phyloP scores from a whole-genome alignment of 2,329 filamentous ascomycete genomes.

The Dendrostoma leiphaemia region DNA sequence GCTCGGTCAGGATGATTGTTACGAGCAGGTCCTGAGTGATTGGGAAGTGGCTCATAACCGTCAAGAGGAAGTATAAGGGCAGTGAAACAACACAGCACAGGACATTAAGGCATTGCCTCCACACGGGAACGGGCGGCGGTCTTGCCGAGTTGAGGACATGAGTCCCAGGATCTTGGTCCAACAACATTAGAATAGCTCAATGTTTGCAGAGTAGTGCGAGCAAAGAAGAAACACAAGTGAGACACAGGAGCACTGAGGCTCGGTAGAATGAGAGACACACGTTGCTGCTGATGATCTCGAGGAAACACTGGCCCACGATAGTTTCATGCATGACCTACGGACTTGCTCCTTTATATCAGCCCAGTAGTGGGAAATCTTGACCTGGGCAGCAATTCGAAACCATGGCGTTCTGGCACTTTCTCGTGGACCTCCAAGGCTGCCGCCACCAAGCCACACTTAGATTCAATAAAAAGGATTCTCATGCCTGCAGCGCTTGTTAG shows the following conservation, averaged over 20 bases:
- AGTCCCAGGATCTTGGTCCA: background rate
- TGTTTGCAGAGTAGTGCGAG: background rate
- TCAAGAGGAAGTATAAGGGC: constrained; percentile 24
- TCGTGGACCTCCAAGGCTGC: too few relatives aligned
- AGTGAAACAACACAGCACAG: constrained; percentile 26
- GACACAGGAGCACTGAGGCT: background rate
- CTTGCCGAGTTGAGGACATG: constrained; percentile 5
- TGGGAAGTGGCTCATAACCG: constrained; percentile 24
- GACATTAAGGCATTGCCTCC: constrained; percentile 25
- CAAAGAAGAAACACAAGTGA: background rate
- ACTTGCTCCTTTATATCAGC: too few relatives aligned
- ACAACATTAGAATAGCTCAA: background rate
- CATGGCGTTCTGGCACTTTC: too few relatives aligned
- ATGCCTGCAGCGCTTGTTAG: too few relatives aligned
- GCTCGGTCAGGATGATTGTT: constrained; percentile 27
- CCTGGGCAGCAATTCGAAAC: too few relatives aligned
- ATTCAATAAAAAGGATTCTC: too few relatives aligned
- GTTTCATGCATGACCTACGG: background rate
- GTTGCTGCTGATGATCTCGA: background rate
- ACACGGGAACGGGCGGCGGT: constrained; percentile 22
- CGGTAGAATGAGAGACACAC: background rate
- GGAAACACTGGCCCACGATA: background rate
- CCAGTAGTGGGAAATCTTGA: too few relatives aligned
- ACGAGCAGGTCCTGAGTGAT: constrained; percentile 26
- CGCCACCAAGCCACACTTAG: too few relatives aligned